phyloP scores from a whole-genome alignment of 257 asterid species.

The Datura wrightii region DNA sequence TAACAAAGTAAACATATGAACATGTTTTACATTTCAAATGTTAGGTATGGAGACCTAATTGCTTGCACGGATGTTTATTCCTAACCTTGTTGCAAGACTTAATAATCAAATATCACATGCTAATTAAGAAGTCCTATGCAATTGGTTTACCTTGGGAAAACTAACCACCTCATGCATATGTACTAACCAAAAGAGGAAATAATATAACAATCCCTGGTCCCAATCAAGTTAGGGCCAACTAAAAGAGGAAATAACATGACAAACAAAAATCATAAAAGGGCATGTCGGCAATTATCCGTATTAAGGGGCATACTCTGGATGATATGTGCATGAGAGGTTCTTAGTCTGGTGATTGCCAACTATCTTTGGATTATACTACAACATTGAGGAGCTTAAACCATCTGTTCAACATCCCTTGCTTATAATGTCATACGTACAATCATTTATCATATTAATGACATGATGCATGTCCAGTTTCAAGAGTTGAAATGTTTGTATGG shows the following conservation, averaged over 20 bases:
- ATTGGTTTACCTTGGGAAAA: not conserved
- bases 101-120: not conserved
- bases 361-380: slow-evolving; percentile 14
- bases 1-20: not conserved
- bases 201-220: not conserved
- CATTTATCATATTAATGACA: not conserved
- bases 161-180: not conserved
- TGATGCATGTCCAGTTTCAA: slow-evolving; percentile 1
- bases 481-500: not conserved
- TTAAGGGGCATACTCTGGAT: not conserved
- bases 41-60: not conserved
- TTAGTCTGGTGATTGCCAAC: not conserved
- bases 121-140: not conserved
- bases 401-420: not conserved
- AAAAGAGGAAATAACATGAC: not conserved
- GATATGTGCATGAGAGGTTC: slow-evolving; percentile 12
- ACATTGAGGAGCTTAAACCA: not conserved
- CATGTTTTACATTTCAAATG: not conserved
- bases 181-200: slow-evolving; percentile 1
- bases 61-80: not conserved
- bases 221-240: not conserved
- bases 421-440: not conserved
- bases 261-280: not conserved
- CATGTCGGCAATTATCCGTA: not conserved
- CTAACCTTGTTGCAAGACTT: not conserved